Evolutionary conservation across 2,329 filamentous ascomycete genomes (phyloP).

Genomic region (Ilyonectria sp.): DNA sequence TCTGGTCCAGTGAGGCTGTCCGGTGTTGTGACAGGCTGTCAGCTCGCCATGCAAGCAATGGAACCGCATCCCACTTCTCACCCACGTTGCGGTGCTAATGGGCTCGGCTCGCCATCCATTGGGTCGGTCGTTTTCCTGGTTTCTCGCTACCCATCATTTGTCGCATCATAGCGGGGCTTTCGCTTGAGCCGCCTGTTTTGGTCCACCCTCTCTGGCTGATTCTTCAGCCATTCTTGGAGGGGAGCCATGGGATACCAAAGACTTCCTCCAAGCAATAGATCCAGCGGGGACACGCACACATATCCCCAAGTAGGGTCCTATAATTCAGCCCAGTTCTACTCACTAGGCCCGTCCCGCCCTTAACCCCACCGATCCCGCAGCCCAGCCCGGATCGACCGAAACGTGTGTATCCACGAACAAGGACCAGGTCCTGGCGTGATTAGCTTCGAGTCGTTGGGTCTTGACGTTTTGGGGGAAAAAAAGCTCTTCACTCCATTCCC

Average conservation of each 20-base stretch:
- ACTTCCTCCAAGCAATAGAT: slow-evolving; percentile 1
- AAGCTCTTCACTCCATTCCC: slow-evolving; percentile 10
- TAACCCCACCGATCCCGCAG: slow-evolving; percentile 43
- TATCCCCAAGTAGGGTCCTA: not conserved
- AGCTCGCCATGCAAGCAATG: slow-evolving; percentile 50
- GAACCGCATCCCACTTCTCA: slow-evolving; percentile 37
- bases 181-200: slow-evolving; percentile 32
- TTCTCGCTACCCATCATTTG: slow-evolving; percentile 29
- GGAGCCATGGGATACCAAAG: slow-evolving; percentile 18
- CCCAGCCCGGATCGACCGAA: slow-evolving; percentile 37
- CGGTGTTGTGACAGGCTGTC: slow-evolving; percentile 45
- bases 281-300: slow-evolving; percentile 7
- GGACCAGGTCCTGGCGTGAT: slow-evolving; percentile 27
- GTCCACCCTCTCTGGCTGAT: slow-evolving; percentile 8
- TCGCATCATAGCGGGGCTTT: slow-evolving; percentile 32
- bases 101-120: slow-evolving; percentile 23
- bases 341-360: slow-evolving; percentile 48
- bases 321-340: slow-evolving; percentile 17
- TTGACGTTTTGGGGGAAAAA: slow-evolving; percentile 27
- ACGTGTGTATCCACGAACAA: slow-evolving; percentile 27
- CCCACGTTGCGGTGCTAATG: slow-evolving; percentile 39
- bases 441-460: slow-evolving; percentile 14
- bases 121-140: slow-evolving; percentile 7
- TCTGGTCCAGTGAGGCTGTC: slow-evolving; percentile 45
- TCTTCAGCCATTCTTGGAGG: not conserved